phyloP scores from a whole-genome alignment of 805 yeast species.

The Ogataea methanolica region DNA sequence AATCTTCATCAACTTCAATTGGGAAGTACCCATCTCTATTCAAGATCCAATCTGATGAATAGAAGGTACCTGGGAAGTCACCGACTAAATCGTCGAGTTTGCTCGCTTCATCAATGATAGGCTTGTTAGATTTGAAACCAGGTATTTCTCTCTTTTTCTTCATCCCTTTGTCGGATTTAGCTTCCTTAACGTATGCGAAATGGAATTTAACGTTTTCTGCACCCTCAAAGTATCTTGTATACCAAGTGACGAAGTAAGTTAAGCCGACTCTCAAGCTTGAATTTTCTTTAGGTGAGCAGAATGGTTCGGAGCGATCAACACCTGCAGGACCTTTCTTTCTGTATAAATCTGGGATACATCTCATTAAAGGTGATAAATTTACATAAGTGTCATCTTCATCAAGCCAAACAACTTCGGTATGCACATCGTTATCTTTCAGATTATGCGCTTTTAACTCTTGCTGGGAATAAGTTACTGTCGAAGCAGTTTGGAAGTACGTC shows the following conservation, averaged over 20 bases:
- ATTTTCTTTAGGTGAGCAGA: slow-evolving; percentile 75
- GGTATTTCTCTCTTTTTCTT: slow-evolving; percentile 34
- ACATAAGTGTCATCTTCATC: slow-evolving; percentile 75
- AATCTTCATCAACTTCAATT: slow-evolving; percentile 53
- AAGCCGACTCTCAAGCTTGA: slow-evolving; percentile 50
- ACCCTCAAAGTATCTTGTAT: slow-evolving; percentile 55
- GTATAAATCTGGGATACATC: slow-evolving; percentile 82
- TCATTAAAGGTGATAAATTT: slow-evolving; percentile 66
- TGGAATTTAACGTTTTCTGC: slow-evolving; percentile 64
- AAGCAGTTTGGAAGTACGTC: slow-evolving; percentile 71
- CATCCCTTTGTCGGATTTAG: slow-evolving; percentile 51
- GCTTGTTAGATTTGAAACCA: slow-evolving; percentile 15
- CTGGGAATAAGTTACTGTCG: slow-evolving; percentile 51
- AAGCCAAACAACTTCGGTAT: slow-evolving; percentile 48
- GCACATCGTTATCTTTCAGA: slow-evolving; percentile 55
- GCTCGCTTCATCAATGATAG: slow-evolving; percentile 15
- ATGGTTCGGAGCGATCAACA: slow-evolving; percentile 61
- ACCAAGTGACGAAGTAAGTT: slow-evolving; percentile 81
- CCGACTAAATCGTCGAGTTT: slow-evolving; percentile 17
- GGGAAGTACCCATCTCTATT: slow-evolving; percentile 61
- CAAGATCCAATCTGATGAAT: slow-evolving; percentile 64
- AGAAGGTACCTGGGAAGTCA: slow-evolving; percentile 42
- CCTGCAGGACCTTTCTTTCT: slow-evolving; percentile 59
- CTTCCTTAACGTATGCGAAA: slow-evolving; percentile 59
- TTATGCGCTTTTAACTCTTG: slow-evolving; percentile 70